Base-by-base conservation (phyloP, 371 early-diverging fungal species). In the Sporodiniella umbellata region DNA sequence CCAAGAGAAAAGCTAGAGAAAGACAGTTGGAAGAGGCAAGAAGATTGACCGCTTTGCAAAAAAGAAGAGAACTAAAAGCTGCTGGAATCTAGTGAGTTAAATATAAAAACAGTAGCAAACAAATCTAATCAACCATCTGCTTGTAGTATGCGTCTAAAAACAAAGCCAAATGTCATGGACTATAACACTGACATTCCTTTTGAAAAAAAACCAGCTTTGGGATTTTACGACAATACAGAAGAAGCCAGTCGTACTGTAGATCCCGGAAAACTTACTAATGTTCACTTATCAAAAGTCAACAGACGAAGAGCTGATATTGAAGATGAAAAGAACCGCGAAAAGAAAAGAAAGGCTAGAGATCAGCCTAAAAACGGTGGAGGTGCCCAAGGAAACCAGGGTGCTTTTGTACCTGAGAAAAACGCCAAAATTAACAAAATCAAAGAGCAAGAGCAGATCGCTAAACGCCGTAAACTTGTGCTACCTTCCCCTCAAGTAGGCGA, bases 1-100 rank as follows among this genome's bases (percentile, higher is more conserved):
- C 99, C 11, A 97, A 97, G 68, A 84, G 99, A 64, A 98, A 97
- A 79, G 98, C 96, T 12, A 86, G 99, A 59, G 99, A 98, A 70
- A 83, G 93, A 66, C 95, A 95, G 63, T 73, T 97, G 44, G 96
- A 97, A 63, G 99, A 97, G 64, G 92, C 98, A 6, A 76, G 94
- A 49, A 85, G 98, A 21, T 73, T 96, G 45, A 87, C 97, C 3
- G 60, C 89, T 0, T 63, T 96, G 12, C 98, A 97, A 64, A 98
- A 98, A 70, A 78, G 93, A 35, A 78, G 98, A 44, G 99, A 98
- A 76, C 72, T 98, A 24, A 96, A 94, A 61, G 97, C 95, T 0
- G 96, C 98, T 8, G 99, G 99, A 19, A 91, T 98, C 15, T 93
- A 91, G 60, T 70, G 63, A 64, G 70, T 55, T 25, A 8, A 15